These are phyloP conservation scores for Colletotrichum abscissum DNA, from an alignment of 2,329 filamentous ascomycete genomes.

Conservation along the genomic window DNA sequence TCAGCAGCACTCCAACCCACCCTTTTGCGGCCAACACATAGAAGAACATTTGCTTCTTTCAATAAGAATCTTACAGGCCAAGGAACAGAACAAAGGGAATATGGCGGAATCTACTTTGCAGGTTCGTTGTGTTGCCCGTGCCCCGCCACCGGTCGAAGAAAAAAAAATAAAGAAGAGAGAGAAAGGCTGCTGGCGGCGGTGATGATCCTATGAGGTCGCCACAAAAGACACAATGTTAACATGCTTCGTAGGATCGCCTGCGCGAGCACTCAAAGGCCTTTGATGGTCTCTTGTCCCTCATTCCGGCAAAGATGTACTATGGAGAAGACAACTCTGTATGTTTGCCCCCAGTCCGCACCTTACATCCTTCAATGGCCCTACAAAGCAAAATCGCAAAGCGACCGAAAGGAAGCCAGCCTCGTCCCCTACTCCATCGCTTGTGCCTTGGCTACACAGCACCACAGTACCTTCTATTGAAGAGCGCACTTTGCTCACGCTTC, in stretches of 20 bases:
- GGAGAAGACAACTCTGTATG: conserved; percentile 85
- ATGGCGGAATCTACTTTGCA: conserved; percentile 60
- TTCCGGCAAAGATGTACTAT: conserved; percentile 92
- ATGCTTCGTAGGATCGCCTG: conserved; percentile 37
- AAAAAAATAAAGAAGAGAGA: conserved; percentile 10
- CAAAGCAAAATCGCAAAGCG: not conserved
- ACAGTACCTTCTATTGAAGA: not conserved
- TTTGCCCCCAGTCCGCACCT: conserved; percentile 42
- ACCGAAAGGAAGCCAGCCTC: not conserved
- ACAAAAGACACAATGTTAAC: conserved; percentile 16
- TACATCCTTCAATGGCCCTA: not conserved
- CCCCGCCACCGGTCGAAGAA: conserved; percentile 29
- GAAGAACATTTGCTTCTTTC: not conserved
- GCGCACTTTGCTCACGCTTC: conserved; percentile 5
- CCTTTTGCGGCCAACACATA: not conserved
- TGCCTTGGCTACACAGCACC: not conserved
- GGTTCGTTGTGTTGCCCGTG: conserved; percentile 50
- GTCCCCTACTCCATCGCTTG: not conserved
- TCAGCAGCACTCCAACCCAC: not conserved
- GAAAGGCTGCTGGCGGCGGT: conserved; percentile 11
- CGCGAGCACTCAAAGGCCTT: conserved; percentile 75
- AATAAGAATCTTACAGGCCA: not conserved
- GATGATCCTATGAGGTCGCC: conserved; percentile 15
- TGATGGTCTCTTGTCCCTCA: conserved; percentile 86
- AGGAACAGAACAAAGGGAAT: conserved; percentile 24